A percentile compares a stretch with the other conserved stretches of the same genome.
phyloP scores from a whole-genome alignment of 2,329 filamentous ascomycete genomes.

The Trichocomaceae sp. region DNA sequence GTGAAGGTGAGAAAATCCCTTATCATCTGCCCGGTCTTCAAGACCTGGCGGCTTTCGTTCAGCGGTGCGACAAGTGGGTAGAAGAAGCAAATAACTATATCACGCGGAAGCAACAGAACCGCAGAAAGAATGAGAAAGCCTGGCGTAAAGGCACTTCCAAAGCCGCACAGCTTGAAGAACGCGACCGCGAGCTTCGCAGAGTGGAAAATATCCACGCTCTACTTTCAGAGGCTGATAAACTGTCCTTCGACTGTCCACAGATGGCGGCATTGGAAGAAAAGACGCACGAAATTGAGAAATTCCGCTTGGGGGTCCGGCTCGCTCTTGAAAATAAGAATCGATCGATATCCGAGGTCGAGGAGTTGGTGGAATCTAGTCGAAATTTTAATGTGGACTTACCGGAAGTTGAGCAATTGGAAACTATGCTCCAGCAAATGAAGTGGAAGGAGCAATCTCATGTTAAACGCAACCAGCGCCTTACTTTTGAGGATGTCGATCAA shows the following conservation, averaged over 20 bases:
- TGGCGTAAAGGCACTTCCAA: slow-evolving; percentile 68
- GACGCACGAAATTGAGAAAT: slow-evolving; percentile 73
- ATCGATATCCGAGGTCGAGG: slow-evolving; percentile 70
- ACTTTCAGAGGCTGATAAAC: slow-evolving; percentile 71
- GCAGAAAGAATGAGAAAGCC: slow-evolving; percentile 85
- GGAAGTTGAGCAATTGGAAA: slow-evolving; percentile 76
- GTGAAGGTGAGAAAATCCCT: slow-evolving; percentile 93
- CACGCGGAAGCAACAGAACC: slow-evolving; percentile 93
- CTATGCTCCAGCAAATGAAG: slow-evolving; percentile 72
- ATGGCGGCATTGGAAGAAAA: slow-evolving; percentile 80
- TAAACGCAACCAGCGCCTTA: slow-evolving; percentile 59
- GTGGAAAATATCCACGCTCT: slow-evolving; percentile 83
- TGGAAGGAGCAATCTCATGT: slow-evolving; percentile 78
- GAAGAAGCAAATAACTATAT: slow-evolving; percentile 96
- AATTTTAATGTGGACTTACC: slow-evolving; percentile 87
- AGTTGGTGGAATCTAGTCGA: slow-evolving; percentile 82
- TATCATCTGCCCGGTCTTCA: slow-evolving; percentile 78
- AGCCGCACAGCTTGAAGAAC: slow-evolving; percentile 75
- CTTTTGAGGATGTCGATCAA: slow-evolving; percentile 69
- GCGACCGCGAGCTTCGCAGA: slow-evolving; percentile 75
- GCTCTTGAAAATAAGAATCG: slow-evolving; percentile 61
- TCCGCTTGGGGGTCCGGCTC: slow-evolving; percentile 67
- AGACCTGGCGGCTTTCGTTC: slow-evolving; percentile 80
- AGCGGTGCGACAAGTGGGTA: slow-evolving; percentile 95
- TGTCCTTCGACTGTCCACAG: slow-evolving; percentile 90